A percentile compares a stretch with the other conserved stretches of the same genome.
phyloP scores from a whole-genome alignment of 257 asterid species.

The Jacaranda copaia region DNA sequence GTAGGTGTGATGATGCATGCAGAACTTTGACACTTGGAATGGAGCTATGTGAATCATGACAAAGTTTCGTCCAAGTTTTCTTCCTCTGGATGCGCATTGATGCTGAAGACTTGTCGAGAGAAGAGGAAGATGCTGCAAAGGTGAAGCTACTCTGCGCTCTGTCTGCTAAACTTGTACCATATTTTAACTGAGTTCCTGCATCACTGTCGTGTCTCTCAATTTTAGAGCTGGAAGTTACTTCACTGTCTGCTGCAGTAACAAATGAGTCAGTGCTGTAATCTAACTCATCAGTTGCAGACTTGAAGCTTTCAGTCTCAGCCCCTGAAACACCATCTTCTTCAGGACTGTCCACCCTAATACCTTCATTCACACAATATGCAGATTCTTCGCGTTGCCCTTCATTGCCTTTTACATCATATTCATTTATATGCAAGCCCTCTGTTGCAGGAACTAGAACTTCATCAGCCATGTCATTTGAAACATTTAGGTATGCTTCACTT shows the following conservation, averaged over 20 bases:
- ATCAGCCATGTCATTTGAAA: slow-evolving; percentile 51
- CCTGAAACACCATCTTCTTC: slow-evolving; percentile 77
- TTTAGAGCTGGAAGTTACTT: slow-evolving; percentile 58
- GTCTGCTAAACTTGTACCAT: slow-evolving; percentile 51
- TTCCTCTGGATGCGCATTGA: slow-evolving; percentile 61
- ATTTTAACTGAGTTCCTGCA: slow-evolving; percentile 49
- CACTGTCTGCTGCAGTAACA: slow-evolving; percentile 72
- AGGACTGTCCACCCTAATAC: slow-evolving; percentile 48
- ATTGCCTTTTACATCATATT: slow-evolving; percentile 42
- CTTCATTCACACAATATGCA: slow-evolving; percentile 41
- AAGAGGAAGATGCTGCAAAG: slow-evolving; percentile 74
- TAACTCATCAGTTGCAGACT: slow-evolving; percentile 85
- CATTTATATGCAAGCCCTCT: slow-evolving; percentile 52
- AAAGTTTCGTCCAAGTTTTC: slow-evolving; percentile 58
- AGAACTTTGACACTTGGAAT: slow-evolving; percentile 52
- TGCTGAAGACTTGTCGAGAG: slow-evolving; percentile 56
- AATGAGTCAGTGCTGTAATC: slow-evolving; percentile 75
- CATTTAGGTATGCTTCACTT: slow-evolving; percentile 47
- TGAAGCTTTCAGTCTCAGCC: slow-evolving; percentile 88
- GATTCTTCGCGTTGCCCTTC: slow-evolving; percentile 44
- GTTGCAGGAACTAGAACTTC: slow-evolving; percentile 64
- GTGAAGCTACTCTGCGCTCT: slow-evolving; percentile 61
- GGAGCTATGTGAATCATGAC: slow-evolving; percentile 52
- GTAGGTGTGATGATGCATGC: slow-evolving; percentile 48
- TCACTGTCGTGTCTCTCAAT: slow-evolving; percentile 69